Evolutionary conservation across 192 early-diverging fungal species (phyloP), one percentile per base, ranked within the genome.

Genomic region (Backusella morwellensis): DNA sequence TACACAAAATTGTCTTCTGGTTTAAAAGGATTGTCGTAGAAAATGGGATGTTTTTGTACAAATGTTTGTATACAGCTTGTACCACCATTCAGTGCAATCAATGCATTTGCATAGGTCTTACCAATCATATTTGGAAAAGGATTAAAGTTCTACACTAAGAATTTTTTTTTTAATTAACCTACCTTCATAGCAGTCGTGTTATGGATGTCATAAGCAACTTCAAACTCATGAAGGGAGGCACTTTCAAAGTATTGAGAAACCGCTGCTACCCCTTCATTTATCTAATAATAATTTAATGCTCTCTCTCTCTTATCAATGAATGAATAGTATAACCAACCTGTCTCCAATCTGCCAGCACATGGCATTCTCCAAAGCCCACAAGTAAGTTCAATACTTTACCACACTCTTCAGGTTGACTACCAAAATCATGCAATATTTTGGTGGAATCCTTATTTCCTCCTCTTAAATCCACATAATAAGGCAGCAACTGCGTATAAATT

Each of bases 31-130:
- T 90, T 87, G 80, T 96, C 95, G 78, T 91, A 96, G 73, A 96
- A 95, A 32, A 96, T 90, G 50, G 91, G 92, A 76, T 94, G 92
- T 74, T 96, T 96, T 32, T 94, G 92, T 54, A 95, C 90, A 79
- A 93, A 96, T 4, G 92, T 86, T 72, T 93, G 89, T 44, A 94
- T 89, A 75, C 89, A 91, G 12, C 87, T 81, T 36, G 75, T 77
- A 1, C 94, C 95, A 42, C 92, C 94, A 84, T 95, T 94, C 40
- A 96, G 85, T 59, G 92, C 82, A 66, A 90, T 86, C 8, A 88
- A 79, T 12, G 90, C 90, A 19, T 73, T 74, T 7, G 93, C 93
- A 78, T 91, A 93, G 75, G 86, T 81, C 86, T 88, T 63, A 11
- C 21, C 56, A 63, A 63, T 29, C 12, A 63, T 63, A 63, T 63